A percentile compares a stretch with the other conserved stretches of the same genome.
Conservation (phyloP, 805 yeast genomes). For the Candida silvatica region DNA sequence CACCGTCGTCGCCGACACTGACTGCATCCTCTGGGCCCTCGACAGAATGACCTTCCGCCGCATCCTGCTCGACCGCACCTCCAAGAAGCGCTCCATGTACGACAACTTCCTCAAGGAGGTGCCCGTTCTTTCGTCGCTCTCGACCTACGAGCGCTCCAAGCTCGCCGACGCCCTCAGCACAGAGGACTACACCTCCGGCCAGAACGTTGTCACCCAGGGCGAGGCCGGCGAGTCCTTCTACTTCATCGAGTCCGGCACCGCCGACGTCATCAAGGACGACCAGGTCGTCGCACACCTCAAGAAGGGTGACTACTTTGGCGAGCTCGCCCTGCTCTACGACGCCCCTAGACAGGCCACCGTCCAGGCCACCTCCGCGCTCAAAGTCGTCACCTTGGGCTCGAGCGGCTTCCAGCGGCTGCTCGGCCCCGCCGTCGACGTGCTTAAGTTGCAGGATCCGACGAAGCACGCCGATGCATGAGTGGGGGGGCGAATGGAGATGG, state of each 20-base stretch:
- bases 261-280: conserved; percentile 58
- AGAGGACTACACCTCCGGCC: conserved; percentile 60
- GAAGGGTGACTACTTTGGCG: conserved; percentile 94
- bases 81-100: conserved; percentile 82
- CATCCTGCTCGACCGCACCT: conserved; percentile 83
- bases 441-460: conserved; percentile 83
- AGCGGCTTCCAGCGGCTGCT: conserved; percentile 88
- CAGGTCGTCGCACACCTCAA: conserved; percentile 47
- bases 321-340: conserved; percentile 86
- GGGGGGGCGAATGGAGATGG: too few species aligned
- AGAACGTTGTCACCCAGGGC: conserved; percentile 75
- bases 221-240: conserved; percentile 74
- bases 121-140: conserved; percentile 65
- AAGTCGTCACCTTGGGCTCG: conserved; percentile 88
- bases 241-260: conserved; percentile 73
- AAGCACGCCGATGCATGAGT: too few species aligned
- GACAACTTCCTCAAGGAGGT: conserved; percentile 84
- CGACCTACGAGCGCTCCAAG: conserved; percentile 77
- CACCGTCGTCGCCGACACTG: conserved; percentile 68
- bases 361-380: conserved; percentile 61
- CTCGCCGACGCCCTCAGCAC: conserved; percentile 92
- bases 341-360: conserved; percentile 93
- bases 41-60: conserved; percentile 91
- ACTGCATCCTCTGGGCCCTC: conserved; percentile 79
- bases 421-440: conserved; percentile 89